A percentile compares a stretch with the other conserved stretches of the same genome.
Conservation (phyloP, 2,329 filamentous ascomycete genomes). For the Ilyonectria robusta region DNA sequence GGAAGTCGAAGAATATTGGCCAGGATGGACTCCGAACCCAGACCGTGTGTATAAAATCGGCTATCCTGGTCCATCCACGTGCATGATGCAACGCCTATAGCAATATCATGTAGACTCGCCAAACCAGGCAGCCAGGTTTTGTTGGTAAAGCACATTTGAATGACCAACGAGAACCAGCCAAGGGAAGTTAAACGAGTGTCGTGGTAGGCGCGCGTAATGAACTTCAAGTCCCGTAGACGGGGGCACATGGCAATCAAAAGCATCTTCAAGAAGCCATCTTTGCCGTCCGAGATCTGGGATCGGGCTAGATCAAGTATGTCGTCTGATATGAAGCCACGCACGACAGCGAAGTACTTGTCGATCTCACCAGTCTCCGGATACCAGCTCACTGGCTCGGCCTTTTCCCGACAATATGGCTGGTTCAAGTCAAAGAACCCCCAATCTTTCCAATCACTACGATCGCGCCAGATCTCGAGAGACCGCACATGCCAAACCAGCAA, state of each 20-base stretch:
- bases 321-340: neutral
- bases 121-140: neutral
- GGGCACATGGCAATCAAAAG: neutral
- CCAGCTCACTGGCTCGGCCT: neutral
- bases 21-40: too few species aligned
- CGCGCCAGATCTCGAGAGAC: neutral
- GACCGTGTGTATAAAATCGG: too few species aligned
- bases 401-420: neutral
- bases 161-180: too few species aligned
- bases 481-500: neutral
- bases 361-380: neutral
- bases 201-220: neutral
- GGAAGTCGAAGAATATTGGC: too few species aligned
- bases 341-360: neutral
- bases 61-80: too few species aligned
- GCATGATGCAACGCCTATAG: too few species aligned
- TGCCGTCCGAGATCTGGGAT: neutral
- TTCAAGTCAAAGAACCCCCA: neutral
- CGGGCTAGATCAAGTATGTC: neutral
- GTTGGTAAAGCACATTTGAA: neutral
- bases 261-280: neutral
- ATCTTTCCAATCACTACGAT: neutral
- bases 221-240: neutral
- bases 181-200: too few species aligned
- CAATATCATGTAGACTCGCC: neutral